Evolutionary conservation across 2,329 filamentous ascomycete species (phyloP), one percentile per base, ranked within the genome.

Genomic region (Alternaria atra): DNA sequence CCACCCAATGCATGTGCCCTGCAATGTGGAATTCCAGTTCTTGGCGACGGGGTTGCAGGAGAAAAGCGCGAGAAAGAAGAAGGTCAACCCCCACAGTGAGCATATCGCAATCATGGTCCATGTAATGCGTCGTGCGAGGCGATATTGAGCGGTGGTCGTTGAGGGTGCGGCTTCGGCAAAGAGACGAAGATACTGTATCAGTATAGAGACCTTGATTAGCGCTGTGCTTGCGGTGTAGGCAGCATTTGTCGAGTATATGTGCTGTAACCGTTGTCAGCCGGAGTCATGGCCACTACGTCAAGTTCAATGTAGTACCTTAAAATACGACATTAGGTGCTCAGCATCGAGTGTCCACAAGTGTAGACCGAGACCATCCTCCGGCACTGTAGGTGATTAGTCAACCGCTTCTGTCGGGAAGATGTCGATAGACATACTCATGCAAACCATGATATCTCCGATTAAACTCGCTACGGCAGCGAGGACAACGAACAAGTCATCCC

Each of bases 171-270:
- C 58, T 53, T 70, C 67, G 12, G 70, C 65, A 60, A 78, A 79
- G 8, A 80, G 66, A 12, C 77, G 76, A 15, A 74, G 69, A 42
- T 78, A 80, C 55, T 80, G 77, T 39, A 77, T 67, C 3, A 80
- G 69, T 20, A 80, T 75, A 2, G 77, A 68, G 17, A 80, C 66
- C 48, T 80, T 80, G 60, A 80, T 77, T 12, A 77, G 72, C 3
- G 74, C 69, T 1, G 77, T 71, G 20, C 72, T 74, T 6, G 65
- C 61, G 43, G 68, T 65, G 60, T 79, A 79, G 3, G 69, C 63
- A 7, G 65, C 46, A 35, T 78, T 79, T 23, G 72, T 71, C 2
- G 67, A 50, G 61, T 72, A 79, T 9, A 79, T 65, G 46, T 73
- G 68, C 73, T 79, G 20, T 30, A n/a, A 10, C 2, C 3, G 13